These are phyloP conservation scores for Ilyonectria robusta DNA, from an alignment of 2,329 filamentous ascomycete genomes.

Conservation along the genomic window DNA sequence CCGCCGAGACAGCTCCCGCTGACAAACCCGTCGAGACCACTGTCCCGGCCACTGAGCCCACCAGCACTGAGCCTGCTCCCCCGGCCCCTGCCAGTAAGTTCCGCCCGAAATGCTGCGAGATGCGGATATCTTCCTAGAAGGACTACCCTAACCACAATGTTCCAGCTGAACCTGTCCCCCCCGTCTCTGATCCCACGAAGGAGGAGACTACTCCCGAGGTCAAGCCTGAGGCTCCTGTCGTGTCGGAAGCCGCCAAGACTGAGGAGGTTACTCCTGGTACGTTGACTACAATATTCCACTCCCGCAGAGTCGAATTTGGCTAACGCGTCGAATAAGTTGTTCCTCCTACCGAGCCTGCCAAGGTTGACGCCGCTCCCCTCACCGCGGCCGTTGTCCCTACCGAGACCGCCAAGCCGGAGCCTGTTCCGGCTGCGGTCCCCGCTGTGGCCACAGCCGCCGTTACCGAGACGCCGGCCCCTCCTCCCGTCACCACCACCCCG, in stretches of 20 bases:
- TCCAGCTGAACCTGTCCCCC: slow-evolving; percentile 45
- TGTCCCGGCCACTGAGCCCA: slow-evolving; percentile 49
- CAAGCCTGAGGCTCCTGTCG: slow-evolving; percentile 45
- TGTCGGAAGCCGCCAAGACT: slow-evolving; percentile 49
- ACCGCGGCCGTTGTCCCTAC: slow-evolving; percentile 47
- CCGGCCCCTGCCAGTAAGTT: slow-evolving; percentile 51
- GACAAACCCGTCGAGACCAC: slow-evolving; percentile 37
- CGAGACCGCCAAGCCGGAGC: slow-evolving; percentile 46
- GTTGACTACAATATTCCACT: slow-evolving; percentile 1
- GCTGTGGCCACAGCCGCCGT: slow-evolving; percentile 44
- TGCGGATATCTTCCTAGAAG: slow-evolving; percentile 8
- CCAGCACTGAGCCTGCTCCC: slow-evolving; percentile 54
- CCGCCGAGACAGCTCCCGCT: slow-evolving; percentile 37
- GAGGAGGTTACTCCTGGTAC: slow-evolving; percentile 42
- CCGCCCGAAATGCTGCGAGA: slow-evolving; percentile 26
- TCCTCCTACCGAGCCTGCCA: slow-evolving; percentile 45
- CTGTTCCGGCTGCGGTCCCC: slow-evolving; percentile 37
- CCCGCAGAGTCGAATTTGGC: background rate
- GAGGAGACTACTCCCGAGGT: slow-evolving; percentile 41
- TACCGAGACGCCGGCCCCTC: slow-evolving; percentile 37
- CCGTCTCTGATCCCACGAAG: slow-evolving; percentile 46
- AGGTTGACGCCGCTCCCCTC: slow-evolving; percentile 48
- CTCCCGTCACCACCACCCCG: slow-evolving; percentile 26
- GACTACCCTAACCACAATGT: slow-evolving; percentile 32
- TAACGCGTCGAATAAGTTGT: slow-evolving; percentile 17